Percentiles rank a stretch among this genome's conserved stretches.
These are phyloP conservation scores for Ustilago lituana DNA, from an alignment of 1,284 basidiomycete species.

Conservation along the genomic window DNA sequence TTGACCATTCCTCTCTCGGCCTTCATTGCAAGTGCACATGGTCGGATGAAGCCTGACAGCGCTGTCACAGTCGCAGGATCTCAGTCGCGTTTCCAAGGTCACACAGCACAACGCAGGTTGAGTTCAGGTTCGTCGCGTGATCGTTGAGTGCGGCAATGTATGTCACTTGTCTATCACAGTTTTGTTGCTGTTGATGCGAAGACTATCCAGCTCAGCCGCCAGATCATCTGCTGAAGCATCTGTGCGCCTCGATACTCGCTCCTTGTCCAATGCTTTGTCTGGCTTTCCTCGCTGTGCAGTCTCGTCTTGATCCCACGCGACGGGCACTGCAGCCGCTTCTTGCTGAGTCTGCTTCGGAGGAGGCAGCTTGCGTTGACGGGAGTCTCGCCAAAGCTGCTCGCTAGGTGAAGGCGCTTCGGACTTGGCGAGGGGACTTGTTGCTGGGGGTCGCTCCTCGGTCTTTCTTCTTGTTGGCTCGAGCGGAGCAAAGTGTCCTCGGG, in stretches of 20 bases:
- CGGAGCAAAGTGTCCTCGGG: constrained; percentile 13
- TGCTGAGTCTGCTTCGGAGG: neutral
- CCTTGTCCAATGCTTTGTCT: neutral
- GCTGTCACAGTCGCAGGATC: no score
- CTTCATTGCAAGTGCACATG: no score
- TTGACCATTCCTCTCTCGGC: no score
- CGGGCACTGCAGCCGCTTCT: constrained; percentile 2
- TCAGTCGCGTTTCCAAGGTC: no score
- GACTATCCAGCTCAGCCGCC: constrained; percentile 12
- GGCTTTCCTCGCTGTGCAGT: neutral
- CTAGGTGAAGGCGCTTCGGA: neutral
- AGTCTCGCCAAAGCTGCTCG: constrained; percentile 20
- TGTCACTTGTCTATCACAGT: no score
- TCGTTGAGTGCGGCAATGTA: no score
- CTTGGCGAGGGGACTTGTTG: neutral
- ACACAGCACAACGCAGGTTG: no score
- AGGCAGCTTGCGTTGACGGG: constrained; percentile 26
- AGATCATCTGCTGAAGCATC: constrained; percentile 15
- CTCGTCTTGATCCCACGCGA: constrained; percentile 10
- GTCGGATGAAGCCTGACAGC: no score
- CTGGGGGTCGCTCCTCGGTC: neutral
- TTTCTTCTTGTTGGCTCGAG: neutral
- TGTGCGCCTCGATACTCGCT: neutral
- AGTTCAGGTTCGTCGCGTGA: no score
- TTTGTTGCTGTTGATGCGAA: constrained; percentile 17